Base-by-base conservation (phyloP, 345 rosid species). In the Hibiscus mutabilis region DNA sequence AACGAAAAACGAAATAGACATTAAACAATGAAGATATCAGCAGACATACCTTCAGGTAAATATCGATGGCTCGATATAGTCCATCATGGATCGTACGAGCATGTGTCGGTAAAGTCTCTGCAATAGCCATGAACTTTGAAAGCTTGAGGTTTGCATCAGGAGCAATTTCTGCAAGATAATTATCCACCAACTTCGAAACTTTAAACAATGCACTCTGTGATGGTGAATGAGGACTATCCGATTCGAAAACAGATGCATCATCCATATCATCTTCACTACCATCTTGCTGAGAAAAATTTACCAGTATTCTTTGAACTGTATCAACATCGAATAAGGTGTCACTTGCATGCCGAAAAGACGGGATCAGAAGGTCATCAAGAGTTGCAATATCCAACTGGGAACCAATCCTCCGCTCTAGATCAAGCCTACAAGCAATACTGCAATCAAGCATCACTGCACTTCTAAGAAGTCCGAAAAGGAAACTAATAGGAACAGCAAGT, bases 301-400 rank as follows among this genome's bases (percentile, higher is more conserved):
- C 92, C 83, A 94, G 81, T 78, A 94, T 90, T 79, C 97, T 88
- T 16, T 94, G 93, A 69, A 94, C 96, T 3, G 93, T 88, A 77
- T 94, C 97, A 18, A 91, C 88, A 59, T 94, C 98, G n/a, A 94
- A 91, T 76, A 94, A 79, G 40, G 98, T 94, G 58, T 94, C 98
- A 11, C 90, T 91, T 0, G 95, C 76, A 61, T 90, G 96, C 77
- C 91, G 80, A 68, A 91, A 91, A 18, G 93, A 91, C 2, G 97
- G 97, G 75, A 94, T 94, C 87, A 94, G 80, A 55, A 94, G 92
- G 76, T 94, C 97, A 13, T 94, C 96, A 31, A 94, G 83, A 69
- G 92, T 88, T 18, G 98, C 98, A 70, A 88, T 80, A 70, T 91
- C 97, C 76, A 94, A 79, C 83, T 90, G 97, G 53, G 98, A 90